Base-by-base conservation (phyloP, 1,284 basidiomycete species). In the Austroboletus rostrupii region DNA sequence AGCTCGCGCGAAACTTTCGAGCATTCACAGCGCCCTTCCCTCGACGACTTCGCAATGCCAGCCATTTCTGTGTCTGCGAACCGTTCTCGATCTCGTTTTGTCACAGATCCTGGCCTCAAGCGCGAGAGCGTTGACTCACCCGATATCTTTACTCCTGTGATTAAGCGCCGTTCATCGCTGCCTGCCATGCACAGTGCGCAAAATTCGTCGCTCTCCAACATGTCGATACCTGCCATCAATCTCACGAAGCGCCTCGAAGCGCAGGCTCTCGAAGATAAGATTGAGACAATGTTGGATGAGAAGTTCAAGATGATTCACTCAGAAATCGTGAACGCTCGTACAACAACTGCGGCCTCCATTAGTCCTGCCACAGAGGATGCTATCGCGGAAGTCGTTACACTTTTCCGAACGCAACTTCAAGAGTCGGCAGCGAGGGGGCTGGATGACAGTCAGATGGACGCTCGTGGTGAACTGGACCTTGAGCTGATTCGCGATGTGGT, bases 391-490 rank as follows among this genome's bases (percentile, higher is more conserved):
- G 77, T 87, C 1, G 72, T 87, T 35, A 71, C 80, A 3, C 69
- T 87, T 50, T 84, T 89, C 73, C 75, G 82, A 5, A 70, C 77
- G 12, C 85, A 87, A 55, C 68, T 89, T 11, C 79, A 80, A 48
- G 81, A 84, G 28, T 80, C 80, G 3, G 80, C 81, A 1, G 69
- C 72, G 8, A 72, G 75, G 31, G 74, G 76, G 17, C 59, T 83
- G 52, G 82, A 86, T n/a, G 82, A 85, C 44, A 79, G 76, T 53
- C 79, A 79, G 57, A 71, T 79, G 69, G 85, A 89, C 61, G 86
- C 83, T 26, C 78, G 80, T 20, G 86, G 85, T 26, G 87, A 90
- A 56, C 69, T 89, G 23, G 87, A 90, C 68, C 80, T 89, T 59
- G 83, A 88, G 63, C 70, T 88, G 53, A 76, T 91, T 59, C 84